Evolutionary conservation across 148 eudicot species (phyloP), one percentile per base, ranked within the genome.

Genomic region (Euryodendron excelsum): DNA sequence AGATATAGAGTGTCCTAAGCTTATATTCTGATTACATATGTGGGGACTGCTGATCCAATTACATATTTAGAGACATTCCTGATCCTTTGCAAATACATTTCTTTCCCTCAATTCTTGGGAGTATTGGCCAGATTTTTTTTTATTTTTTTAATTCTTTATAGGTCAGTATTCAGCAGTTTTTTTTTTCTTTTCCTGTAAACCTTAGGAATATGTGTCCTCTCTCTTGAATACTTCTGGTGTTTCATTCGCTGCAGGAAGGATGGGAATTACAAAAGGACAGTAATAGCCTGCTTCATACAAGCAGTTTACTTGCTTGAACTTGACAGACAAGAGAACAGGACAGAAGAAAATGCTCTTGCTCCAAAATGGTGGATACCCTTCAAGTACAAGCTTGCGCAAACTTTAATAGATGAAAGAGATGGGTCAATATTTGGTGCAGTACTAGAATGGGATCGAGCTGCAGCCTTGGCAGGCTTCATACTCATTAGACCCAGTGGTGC

Each of bases 201-300:
- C 30, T 58, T 58, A 6, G 28, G 45, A 66, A 18, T 37, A 68
- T 68, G 20, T 39, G 12, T 68, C 45, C 70, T 36, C 1, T 25
- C 8, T 11, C 6, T 44, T 23, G 21, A 69, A 44, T 69, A 12
- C 34, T 27, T 69, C 28, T 69, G 9, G 53, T 28, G 56, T 69
- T 47, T 71, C 21, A 47, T 71, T 30, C 39, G 48, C 1, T 30
- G 39, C 87, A 96, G 99, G 99, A 93, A 89, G 84, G 89, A 96
- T 78, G 93, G 85, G 0, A 96, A 96, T 61, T 91, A 93, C 81
- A 96, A 91, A 78, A 91, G 99, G 85, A 93, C 93, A 20, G 94
- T 96, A 3, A 89, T 96, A 76, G 94, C 99, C 44, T 96, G 99
- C 80, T 96, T 96, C 85, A 90, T 96, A 44, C 99, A 96, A 88